These are phyloP conservation scores for Draba incana DNA, from an alignment of 345 rosid species.

Conservation along the genomic window DNA sequence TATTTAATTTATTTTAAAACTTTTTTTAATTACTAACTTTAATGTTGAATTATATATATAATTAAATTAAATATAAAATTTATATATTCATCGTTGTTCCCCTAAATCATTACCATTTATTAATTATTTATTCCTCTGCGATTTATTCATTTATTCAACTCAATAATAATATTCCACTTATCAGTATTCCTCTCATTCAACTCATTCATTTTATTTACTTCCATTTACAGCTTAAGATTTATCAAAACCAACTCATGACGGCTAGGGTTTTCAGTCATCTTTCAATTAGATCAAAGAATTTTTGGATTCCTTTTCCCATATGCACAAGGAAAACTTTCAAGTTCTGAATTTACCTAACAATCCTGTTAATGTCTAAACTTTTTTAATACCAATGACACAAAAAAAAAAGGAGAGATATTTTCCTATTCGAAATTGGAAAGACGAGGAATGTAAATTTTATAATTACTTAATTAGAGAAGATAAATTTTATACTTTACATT, in stretches of 20 bases:
- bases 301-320: not conserved
- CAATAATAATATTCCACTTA: no score
- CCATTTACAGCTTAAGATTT: no score
- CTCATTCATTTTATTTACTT: no score
- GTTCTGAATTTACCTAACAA: not conserved
- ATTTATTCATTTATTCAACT: no score
- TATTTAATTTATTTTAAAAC: no score
- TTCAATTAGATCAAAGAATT: not conserved
- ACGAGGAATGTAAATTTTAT: not conserved
- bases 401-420: not conserved
- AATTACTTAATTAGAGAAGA: not conserved
- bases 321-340: not conserved
- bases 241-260: not conserved
- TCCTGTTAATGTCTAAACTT: not conserved
- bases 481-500: not conserved
- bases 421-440: not conserved
- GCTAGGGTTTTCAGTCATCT: conserved; percentile 9
- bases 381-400: conserved; percentile 1
- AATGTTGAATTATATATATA: no score
- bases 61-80: no score
- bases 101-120: no score
- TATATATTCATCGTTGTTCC: no score
- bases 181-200: no score
- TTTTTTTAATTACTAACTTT: no score
- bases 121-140: no score